Percentiles rank a stretch among this genome's conserved stretches.
Evolutionary conservation across 306 rosid genomes (phyloP).

Genomic region (Sindora glabra): DNA sequence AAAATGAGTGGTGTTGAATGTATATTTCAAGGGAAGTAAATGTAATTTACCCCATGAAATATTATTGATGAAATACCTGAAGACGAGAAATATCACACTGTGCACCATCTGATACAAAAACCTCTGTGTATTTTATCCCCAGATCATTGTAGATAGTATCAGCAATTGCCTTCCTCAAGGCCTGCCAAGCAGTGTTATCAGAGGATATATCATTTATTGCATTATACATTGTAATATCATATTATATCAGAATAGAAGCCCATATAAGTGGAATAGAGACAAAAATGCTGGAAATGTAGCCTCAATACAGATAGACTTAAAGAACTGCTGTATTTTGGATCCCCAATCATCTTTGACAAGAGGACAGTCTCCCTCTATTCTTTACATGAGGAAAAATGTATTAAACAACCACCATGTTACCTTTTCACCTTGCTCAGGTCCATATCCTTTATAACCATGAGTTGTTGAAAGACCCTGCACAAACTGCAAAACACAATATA

Average conservation of each 20-base stretch:
- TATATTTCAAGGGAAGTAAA: too few relatives aligned
- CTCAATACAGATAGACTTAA: background rate
- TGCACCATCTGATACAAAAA: constrained; percentile 74
- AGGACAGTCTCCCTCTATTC: background rate
- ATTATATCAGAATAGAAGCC: background rate
- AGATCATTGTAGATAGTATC: constrained; percentile 35
- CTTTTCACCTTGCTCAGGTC: constrained; percentile 78
- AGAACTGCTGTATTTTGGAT: background rate
- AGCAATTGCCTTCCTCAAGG: constrained; percentile 55
- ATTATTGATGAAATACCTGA: constrained; percentile 40
- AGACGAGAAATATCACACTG: constrained; percentile 77
- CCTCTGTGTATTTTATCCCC: constrained; percentile 42
- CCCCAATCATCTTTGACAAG: background rate
- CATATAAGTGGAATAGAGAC: background rate
- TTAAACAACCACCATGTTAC: constrained; percentile 27
- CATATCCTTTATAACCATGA: constrained; percentile 62
- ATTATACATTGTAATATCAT: background rate
- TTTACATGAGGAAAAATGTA: background rate
- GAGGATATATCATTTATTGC: background rate
- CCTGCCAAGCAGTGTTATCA: constrained; percentile 19
- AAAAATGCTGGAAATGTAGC: background rate
- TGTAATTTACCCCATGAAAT: background rate
- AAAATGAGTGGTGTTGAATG: too few relatives aligned
- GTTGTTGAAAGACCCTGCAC: constrained; percentile 57
- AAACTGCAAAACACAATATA: constrained; percentile 37